Conservation (phyloP, 2,329 filamentous ascomycete genomes). For the Ophiocordyceps camponoti-rufipedis region DNA sequence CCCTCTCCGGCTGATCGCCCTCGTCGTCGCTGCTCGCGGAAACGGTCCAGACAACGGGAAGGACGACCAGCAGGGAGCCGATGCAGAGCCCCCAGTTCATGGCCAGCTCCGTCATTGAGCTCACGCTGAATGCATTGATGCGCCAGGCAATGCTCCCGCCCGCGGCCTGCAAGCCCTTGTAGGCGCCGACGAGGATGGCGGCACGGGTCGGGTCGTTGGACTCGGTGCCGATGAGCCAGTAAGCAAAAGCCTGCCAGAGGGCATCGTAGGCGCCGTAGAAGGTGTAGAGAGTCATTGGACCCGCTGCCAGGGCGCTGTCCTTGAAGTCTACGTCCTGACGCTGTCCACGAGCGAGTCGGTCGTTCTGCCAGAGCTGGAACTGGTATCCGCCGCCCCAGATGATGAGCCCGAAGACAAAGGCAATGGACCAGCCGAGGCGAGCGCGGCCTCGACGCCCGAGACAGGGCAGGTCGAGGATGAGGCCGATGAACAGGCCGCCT, state of each 20-base stretch:
- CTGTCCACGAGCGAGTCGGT: conserved; percentile 16
- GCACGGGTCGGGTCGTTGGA: conserved; percentile 21
- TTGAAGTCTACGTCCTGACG: conserved; percentile 29
- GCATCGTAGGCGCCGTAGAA: conserved; percentile 54
- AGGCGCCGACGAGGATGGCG: conserved; percentile 25
- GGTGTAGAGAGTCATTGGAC: conserved; percentile 51
- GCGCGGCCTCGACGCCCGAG: conserved; percentile 26
- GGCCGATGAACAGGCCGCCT: conserved; percentile 28
- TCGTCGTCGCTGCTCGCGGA: conserved; percentile 8
- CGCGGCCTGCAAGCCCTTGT: conserved; percentile 24
- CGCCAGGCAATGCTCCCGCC: conserved; percentile 28
- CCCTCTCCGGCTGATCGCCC: conserved; percentile 8
- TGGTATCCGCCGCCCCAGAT: conserved; percentile 44
- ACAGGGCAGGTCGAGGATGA: conserved; percentile 21
- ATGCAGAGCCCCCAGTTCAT: conserved; percentile 28
- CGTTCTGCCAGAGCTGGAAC: conserved; percentile 41
- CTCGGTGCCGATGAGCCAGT: conserved; percentile 36
- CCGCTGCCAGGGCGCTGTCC: conserved; percentile 29
- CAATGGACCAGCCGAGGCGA: conserved; percentile 23
- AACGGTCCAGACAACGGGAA: conserved; percentile 23
- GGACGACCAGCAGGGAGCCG: conserved; percentile 19
- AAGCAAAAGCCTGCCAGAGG: conserved; percentile 46
- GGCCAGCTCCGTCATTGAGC: conserved; percentile 21
- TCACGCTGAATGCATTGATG: conserved; percentile 17
- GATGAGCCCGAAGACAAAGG: conserved; percentile 30